Percentiles rank a stretch among this genome's conserved stretches.
These are phyloP conservation scores for Erodium chrysanthum DNA, from an alignment of 441 rosid species.

Conservation along the genomic window DNA sequence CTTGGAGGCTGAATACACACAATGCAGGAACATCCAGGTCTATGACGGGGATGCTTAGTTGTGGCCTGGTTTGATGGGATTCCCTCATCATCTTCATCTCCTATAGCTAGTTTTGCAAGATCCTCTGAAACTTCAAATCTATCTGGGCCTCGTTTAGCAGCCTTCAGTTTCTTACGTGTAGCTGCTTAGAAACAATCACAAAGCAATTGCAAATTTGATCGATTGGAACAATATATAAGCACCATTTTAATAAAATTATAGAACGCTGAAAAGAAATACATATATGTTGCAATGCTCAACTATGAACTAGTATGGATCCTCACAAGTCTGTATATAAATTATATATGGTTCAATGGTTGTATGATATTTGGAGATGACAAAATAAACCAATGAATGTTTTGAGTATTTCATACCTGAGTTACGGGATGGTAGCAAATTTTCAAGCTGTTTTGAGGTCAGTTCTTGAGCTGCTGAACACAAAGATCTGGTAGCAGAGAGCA, in stretches of 20 bases:
- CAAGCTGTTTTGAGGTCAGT: constrained; percentile 45
- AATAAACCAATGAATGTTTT: constrained; percentile 1
- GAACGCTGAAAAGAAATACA: no score
- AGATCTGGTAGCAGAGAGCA: constrained; percentile 38
- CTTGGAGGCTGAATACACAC: constrained; percentile 70
- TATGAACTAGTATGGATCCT: no score
- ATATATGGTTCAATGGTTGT: no score
- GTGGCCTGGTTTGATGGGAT: constrained; percentile 36
- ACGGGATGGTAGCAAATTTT: constrained; percentile 42
- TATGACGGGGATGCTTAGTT: constrained; percentile 67
- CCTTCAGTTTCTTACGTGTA: constrained; percentile 45
- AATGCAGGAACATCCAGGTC: constrained; percentile 60
- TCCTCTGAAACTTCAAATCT: constrained; percentile 47
- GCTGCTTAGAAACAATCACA: constrained; percentile 27
- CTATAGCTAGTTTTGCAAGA: constrained; percentile 39
- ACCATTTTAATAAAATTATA: constrained; percentile 6
- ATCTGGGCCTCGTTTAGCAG: constrained; percentile 34
- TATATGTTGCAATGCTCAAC: no score
- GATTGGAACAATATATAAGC: constrained; percentile 11
- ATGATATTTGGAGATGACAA: neutral
- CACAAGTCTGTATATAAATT: no score
- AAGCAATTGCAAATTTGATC: constrained; percentile 4
- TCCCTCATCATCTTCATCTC: constrained; percentile 32
- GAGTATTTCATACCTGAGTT: constrained; percentile 40
- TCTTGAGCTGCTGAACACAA: constrained; percentile 49